These are phyloP conservation scores for Monosporozyma aerobia DNA, from an alignment of 805 yeast genomes.

Conservation along the genomic window DNA sequence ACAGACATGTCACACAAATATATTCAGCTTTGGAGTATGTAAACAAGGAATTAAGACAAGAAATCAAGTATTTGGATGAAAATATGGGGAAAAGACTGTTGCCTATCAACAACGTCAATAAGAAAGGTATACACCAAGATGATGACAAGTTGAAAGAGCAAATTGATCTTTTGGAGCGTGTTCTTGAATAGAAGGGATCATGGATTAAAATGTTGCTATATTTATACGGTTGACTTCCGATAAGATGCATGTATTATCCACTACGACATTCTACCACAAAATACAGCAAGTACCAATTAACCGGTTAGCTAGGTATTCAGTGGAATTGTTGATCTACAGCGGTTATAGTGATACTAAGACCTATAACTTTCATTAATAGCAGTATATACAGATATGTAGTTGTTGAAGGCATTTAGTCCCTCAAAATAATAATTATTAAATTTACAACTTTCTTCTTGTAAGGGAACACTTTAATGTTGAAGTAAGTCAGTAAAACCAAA, in stretches of 20 bases:
- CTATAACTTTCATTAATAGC: background rate
- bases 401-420: background rate
- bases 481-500: background rate
- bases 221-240: background rate
- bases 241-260: background rate
- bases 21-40: conserved; percentile 20
- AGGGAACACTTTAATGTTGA: background rate
- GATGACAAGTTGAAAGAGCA: conserved; percentile 27
- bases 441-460: background rate
- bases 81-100: conserved; percentile 24
- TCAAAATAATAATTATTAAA: background rate
- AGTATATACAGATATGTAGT: background rate
- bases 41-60: conserved; percentile 16
- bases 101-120: conserved; percentile 25
- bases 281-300: background rate
- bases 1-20: conserved; percentile 21
- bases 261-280: background rate
- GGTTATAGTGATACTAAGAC: background rate
- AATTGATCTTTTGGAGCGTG: conserved; percentile 9
- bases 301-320: background rate
- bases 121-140: conserved; percentile 28
- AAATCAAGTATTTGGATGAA: conserved; percentile 24
- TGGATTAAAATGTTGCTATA: background rate
- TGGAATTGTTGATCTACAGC: background rate
- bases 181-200: background rate